Conservation (phyloP, 2,329 filamentous ascomycete genomes). For the Ophiostoma pallidulum region DNA sequence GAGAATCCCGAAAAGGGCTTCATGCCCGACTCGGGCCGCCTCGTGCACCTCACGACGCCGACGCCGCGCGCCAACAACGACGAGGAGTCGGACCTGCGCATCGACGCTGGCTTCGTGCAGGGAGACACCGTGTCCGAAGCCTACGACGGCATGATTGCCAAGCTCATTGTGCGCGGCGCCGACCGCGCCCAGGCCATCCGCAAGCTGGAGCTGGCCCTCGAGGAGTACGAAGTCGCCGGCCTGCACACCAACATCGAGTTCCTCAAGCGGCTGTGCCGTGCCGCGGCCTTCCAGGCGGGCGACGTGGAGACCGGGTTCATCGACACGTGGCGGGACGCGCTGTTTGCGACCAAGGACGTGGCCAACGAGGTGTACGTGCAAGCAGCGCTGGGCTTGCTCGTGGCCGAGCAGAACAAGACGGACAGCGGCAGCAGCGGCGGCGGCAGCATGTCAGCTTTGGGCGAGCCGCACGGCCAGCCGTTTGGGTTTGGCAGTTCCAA, state of each 20-base stretch:
- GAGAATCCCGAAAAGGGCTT: conserved; percentile 90
- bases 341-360: conserved; percentile 58
- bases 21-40: conserved; percentile 82
- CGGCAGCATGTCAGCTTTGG: too few species aligned
- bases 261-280: conserved; percentile 75
- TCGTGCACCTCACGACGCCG: conserved; percentile 75
- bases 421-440: not conserved
- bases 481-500: conserved; percentile 45
- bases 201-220: conserved; percentile 69
- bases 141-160: conserved; percentile 98
- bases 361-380: conserved; percentile 73
- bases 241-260: conserved; percentile 96
- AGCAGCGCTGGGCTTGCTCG: conserved; percentile 68
- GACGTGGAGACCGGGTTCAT: conserved; percentile 96
- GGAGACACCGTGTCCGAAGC: conserved; percentile 89
- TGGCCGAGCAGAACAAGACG: conserved; percentile 31
- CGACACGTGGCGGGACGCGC: conserved; percentile 69
- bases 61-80: conserved; percentile 14
- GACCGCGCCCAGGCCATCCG: conserved; percentile 73
- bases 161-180: conserved; percentile 81
- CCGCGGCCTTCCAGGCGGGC: conserved; percentile 71
- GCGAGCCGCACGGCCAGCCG: conserved; percentile 32
- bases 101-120: conserved; percentile 86
- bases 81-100: conserved; percentile 61
- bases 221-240: conserved; percentile 86